Percentiles rank a stretch among this genome's conserved stretches.
Conservation (phyloP, 768 basidiomycete genomes). For the Xerocomellus intermedius region DNA sequence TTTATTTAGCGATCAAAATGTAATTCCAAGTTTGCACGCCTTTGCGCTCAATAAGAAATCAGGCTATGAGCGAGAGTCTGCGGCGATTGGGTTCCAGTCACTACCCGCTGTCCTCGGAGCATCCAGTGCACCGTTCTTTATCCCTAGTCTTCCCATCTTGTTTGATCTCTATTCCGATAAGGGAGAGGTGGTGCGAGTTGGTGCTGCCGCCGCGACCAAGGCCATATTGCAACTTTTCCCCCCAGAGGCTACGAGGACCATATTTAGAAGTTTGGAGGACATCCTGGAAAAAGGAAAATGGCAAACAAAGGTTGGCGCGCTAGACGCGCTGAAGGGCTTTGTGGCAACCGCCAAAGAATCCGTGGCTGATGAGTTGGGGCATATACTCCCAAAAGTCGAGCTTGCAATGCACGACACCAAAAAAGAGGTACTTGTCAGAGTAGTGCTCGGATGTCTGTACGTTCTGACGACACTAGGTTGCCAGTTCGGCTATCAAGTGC, state of each 20-base stretch:
- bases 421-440: slow-evolving; percentile 60
- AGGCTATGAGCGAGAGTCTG: slow-evolving; percentile 85
- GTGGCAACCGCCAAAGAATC: slow-evolving; percentile 65
- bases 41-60: slow-evolving; percentile 85
- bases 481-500: slow-evolving; percentile 82
- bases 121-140: slow-evolving; percentile 66
- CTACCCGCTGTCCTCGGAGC: slow-evolving; percentile 69
- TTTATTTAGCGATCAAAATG: slow-evolving; percentile 50
- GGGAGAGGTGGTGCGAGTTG: slow-evolving; percentile 84
- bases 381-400: slow-evolving; percentile 83
- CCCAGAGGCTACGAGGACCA: slow-evolving; percentile 70
- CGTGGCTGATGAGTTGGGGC: slow-evolving; percentile 81
- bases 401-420: slow-evolving; percentile 96
- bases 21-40: slow-evolving; percentile 61
- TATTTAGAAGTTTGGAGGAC: slow-evolving; percentile 67
- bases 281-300: slow-evolving; percentile 88
- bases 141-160: slow-evolving; percentile 73
- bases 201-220: slow-evolving; percentile 79
- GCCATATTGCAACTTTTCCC: slow-evolving; percentile 81
- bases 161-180: slow-evolving; percentile 92
- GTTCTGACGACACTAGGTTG: slow-evolving; percentile 54
- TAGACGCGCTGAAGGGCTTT: slow-evolving; percentile 81
- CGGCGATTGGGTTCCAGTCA: slow-evolving; percentile 77
- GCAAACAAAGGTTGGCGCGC: slow-evolving; percentile 89
- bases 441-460: not conserved